Percentiles rank a stretch among this genome's conserved stretches.
Evolutionary conservation across 305 asterid species (phyloP).

Genomic region (Solanum hybrid): DNA sequence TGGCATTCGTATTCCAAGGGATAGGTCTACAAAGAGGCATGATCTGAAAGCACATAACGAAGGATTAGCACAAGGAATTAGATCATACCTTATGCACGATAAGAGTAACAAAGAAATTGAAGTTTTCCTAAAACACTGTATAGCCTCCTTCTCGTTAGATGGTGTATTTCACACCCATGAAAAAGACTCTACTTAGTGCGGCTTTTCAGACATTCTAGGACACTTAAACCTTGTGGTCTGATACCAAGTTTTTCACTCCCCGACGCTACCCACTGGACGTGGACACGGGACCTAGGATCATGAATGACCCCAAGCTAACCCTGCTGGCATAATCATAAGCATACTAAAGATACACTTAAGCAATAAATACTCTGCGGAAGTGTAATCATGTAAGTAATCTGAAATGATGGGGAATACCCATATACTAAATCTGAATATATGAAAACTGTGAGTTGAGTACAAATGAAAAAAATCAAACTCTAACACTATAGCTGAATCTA

Average conservation of each 20-base stretch:
- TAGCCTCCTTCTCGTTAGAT: not conserved
- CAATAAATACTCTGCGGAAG: not conserved
- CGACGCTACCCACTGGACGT: not conserved
- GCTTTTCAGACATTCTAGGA: not conserved
- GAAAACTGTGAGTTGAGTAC: not conserved
- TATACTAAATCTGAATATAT: no score
- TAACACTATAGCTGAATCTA: not conserved
- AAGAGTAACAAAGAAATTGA: not conserved
- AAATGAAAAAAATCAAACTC: not conserved
- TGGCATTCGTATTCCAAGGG: no score
- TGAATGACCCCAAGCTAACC: not conserved
- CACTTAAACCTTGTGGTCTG: not conserved
- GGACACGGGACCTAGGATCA: not conserved
- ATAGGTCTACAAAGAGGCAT: no score
- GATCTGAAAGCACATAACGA: not conserved
- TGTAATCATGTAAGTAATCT: not conserved
- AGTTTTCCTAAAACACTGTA: not conserved
- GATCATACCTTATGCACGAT: not conserved
- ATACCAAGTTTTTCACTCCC: not conserved
- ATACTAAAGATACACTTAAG: not conserved
- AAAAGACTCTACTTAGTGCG: not conserved
- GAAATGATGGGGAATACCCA: not conserved
- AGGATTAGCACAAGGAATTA: not conserved
- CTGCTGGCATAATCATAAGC: not conserved
- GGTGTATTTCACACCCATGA: not conserved